phyloP scores from a whole-genome alignment of 257 asterid genomes.

The Apocynum venetum region DNA sequence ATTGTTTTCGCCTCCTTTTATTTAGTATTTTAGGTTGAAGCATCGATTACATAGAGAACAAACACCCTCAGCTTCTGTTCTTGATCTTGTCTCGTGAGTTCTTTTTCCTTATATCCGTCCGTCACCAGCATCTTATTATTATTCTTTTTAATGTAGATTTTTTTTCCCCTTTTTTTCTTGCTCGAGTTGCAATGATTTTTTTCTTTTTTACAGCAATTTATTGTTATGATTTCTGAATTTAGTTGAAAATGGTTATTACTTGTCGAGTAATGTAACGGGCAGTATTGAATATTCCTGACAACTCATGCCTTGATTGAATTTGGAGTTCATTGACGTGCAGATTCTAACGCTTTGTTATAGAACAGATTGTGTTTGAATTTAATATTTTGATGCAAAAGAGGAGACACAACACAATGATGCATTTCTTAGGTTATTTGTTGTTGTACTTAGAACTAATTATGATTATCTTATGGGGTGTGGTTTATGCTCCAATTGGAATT shows the following conservation, averaged over 20 bases:
- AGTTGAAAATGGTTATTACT: not conserved
- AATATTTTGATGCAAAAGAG: not conserved
- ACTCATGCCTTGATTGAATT: not conserved
- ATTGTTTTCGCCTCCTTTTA: slow-evolving; percentile 6
- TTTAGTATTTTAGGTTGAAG: not conserved
- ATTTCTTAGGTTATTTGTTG: not conserved
- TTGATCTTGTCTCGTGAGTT: not conserved
- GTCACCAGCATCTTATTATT: not conserved
- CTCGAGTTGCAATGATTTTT: not conserved
- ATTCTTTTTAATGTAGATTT: not conserved
- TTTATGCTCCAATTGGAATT: not conserved
- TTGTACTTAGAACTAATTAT: not conserved
- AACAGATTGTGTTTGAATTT: not conserved
- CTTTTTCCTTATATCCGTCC: not conserved
- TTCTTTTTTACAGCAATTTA: not conserved
- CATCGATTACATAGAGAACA: not conserved
- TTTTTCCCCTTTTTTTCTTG: too few species aligned
- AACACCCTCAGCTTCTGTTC: not conserved
- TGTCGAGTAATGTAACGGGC: not conserved
- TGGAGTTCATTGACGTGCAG: not conserved
- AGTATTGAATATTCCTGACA: not conserved
- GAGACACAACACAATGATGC: not conserved
- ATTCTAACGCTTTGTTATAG: not conserved
- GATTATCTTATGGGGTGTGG: not conserved
- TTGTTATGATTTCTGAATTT: not conserved